Evolutionary conservation across 192 early-diverging fungal species (phyloP).

Genomic region (Backusella australiensis): DNA sequence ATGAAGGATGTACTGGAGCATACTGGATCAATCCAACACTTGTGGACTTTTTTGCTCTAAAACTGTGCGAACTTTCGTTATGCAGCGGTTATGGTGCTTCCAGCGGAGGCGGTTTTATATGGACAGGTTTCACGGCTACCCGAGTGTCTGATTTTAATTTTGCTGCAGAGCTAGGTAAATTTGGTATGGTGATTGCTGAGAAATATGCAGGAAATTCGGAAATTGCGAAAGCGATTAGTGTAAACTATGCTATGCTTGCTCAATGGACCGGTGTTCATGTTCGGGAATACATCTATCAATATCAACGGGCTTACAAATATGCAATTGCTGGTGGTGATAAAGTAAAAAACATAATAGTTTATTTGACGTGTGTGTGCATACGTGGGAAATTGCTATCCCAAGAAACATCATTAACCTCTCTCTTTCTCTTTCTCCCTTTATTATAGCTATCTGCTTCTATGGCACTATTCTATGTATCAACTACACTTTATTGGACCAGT

Average conservation of each 20-base stretch:
- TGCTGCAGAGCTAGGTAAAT: conserved; percentile 12
- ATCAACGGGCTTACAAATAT: conserved; percentile 24
- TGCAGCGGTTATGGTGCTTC: conserved; percentile 9
- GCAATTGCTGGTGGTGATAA: conserved; percentile 30
- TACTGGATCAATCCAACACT: conserved; percentile 24
- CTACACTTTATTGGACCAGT: conserved; percentile 14
- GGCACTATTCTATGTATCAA: conserved; percentile 21
- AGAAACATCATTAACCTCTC: not conserved
- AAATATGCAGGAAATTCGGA: conserved; percentile 25
- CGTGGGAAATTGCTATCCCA: not conserved
- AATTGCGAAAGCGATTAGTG: conserved; percentile 16
- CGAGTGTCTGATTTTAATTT: conserved; percentile 12
- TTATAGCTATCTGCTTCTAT: conserved; percentile 16
- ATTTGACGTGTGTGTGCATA: not conserved
- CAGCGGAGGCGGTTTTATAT: conserved; percentile 21
- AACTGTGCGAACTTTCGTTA: conserved; percentile 15
- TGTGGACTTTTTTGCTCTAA: conserved; percentile 19
- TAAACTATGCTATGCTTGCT: conserved; percentile 17
- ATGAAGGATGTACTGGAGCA: conserved; percentile 24
- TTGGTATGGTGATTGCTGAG: conserved; percentile 20
- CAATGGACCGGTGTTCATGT: conserved; percentile 27
- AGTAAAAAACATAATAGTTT: conserved; percentile 9
- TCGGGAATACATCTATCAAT: conserved; percentile 16
- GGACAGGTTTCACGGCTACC: conserved; percentile 17
- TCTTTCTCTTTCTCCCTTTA: too few relatives aligned